Evolutionary conservation across 2,329 filamentous ascomycete species (phyloP).

Genomic region (Hymenoscyphus fructigenus): DNA sequence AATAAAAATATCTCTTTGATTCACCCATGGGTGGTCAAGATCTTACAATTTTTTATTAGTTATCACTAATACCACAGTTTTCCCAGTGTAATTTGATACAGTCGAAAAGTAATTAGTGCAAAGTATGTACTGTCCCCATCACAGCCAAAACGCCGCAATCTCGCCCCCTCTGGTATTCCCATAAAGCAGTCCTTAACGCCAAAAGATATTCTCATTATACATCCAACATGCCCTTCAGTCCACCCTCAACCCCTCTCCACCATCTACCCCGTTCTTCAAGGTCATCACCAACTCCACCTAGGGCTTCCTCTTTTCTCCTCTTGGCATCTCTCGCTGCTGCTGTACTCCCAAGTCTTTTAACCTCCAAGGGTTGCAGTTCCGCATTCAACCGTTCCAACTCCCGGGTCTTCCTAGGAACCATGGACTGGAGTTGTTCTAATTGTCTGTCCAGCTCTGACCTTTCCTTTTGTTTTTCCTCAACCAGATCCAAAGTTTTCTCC

Average conservation of each 20-base stretch:
- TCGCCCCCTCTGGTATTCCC: conserved; percentile 4
- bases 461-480: conserved; percentile 51
- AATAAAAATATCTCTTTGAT: too few relatives aligned
- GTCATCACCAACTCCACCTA: conserved; percentile 68
- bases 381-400: conserved; percentile 66
- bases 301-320: conserved; percentile 63
- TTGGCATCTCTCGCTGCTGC: conserved; percentile 70
- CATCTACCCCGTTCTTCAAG: conserved; percentile 74
- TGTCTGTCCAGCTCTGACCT: conserved; percentile 60
- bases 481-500: conserved; percentile 53
- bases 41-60: too few relatives aligned
- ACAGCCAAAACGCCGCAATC: background rate
- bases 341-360: conserved; percentile 62
- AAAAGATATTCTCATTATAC: conserved; percentile 11
- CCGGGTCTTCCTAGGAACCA: conserved; percentile 63
- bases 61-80: too few relatives aligned
- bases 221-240: conserved; percentile 60
- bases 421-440: conserved; percentile 60
- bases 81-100: too few relatives aligned
- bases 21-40: too few relatives aligned
- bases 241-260: conserved; percentile 68
- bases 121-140: background rate
- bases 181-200: background rate
- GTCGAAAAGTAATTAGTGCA: too few relatives aligned
- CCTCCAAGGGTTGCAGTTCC: conserved; percentile 68